phyloP scores from a whole-genome alignment of 768 basidiomycete genomes.

The Lepiota brunneoincarnata region DNA sequence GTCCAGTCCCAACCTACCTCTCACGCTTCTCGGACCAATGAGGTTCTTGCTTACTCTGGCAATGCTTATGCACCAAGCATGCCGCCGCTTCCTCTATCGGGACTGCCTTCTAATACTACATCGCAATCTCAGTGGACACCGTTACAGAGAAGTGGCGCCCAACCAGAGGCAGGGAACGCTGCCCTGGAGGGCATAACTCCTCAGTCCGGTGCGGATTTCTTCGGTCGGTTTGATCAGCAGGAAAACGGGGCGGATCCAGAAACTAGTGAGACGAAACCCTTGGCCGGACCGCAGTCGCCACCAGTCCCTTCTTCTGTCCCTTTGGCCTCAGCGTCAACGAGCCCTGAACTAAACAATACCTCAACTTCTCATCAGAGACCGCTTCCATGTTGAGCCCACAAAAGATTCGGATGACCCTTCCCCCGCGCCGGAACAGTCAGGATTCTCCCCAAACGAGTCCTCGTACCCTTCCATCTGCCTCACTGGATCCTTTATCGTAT shows the following conservation, averaged over 20 bases:
- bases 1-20: background rate
- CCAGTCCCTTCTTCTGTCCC: background rate
- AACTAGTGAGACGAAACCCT: background rate
- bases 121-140: background rate
- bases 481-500: background rate
- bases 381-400: background rate
- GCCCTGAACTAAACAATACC: background rate
- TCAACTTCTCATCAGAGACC: background rate
- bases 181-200: background rate
- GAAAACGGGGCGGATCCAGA: background rate
- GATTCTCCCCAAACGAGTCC: constrained; percentile 2
- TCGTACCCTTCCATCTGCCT: background rate
- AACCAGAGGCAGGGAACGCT: background rate
- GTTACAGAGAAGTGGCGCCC: background rate
- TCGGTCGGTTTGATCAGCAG: background rate
- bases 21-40: background rate
- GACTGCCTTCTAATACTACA: background rate
- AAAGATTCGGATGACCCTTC: background rate
- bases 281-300: background rate
- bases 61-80: background rate
- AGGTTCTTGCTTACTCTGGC: no score
- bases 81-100: background rate
- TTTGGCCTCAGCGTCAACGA: background rate
- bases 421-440: background rate
- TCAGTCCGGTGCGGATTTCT: background rate